Evolutionary conservation across 805 yeast genomes (phyloP).

Genomic region (Yamadazyma phyllophila): DNA sequence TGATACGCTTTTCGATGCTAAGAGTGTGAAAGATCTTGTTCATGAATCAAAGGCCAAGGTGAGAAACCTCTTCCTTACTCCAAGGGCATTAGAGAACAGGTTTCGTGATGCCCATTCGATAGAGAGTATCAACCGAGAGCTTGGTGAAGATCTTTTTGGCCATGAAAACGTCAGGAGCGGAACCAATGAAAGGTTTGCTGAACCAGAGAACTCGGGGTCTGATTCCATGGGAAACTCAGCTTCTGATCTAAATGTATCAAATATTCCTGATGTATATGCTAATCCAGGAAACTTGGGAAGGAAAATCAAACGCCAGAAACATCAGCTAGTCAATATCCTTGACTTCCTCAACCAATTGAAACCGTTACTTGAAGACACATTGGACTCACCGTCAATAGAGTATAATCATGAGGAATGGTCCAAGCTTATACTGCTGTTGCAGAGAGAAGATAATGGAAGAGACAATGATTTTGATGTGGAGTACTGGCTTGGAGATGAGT

Average conservation of each 20-base stretch:
- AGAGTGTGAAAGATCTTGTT: constrained; percentile 2
- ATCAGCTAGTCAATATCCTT: constrained; percentile 20
- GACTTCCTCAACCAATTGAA: constrained; percentile 29
- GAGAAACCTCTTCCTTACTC: neutral
- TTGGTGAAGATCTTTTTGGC: neutral
- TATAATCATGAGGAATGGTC: constrained; percentile 57
- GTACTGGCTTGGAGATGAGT: constrained; percentile 64
- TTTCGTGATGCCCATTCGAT: neutral
- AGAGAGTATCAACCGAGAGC: constrained; percentile 7
- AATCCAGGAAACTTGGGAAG: neutral
- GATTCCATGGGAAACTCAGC: too few species aligned
- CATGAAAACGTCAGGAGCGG: neutral
- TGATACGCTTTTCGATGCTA: constrained; percentile 47
- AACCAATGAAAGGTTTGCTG: neutral
- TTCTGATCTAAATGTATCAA: too few species aligned
- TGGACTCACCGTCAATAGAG: constrained; percentile 39
- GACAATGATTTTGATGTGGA: neutral
- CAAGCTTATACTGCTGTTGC: constrained; percentile 7
- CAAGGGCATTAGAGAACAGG: neutral
- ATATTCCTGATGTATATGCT: too few species aligned
- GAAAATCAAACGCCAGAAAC: constrained; percentile 12
- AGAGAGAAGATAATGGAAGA: neutral
- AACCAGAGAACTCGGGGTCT: neutral
- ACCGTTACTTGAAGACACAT: constrained; percentile 30
- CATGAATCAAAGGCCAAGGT: neutral